phyloP scores from a whole-genome alignment of 306 rosid species.

The Citrullus amarus region DNA sequence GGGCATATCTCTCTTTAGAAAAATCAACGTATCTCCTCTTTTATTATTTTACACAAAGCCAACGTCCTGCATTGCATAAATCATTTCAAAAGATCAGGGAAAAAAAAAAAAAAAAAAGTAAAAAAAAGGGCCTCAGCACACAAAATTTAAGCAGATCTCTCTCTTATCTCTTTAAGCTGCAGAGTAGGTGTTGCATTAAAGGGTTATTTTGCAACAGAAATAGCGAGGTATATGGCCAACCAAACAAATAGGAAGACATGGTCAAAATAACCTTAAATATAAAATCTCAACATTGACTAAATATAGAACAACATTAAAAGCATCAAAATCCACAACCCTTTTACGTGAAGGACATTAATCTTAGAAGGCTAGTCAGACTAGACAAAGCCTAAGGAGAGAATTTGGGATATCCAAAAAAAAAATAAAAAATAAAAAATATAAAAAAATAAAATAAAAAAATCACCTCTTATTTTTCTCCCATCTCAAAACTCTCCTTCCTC shows the following conservation, averaged over 20 bases:
- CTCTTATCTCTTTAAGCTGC: background rate
- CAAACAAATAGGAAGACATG: slow-evolving; percentile 5
- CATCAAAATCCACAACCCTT: background rate
- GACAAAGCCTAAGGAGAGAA: background rate
- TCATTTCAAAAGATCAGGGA: no score
- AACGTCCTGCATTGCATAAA: no score
- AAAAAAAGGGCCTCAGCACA: no score
- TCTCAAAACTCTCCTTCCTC: background rate
- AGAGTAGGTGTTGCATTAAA: background rate
- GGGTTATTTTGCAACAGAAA: background rate
- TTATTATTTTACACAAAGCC: no score
- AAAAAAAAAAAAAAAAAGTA: no score
- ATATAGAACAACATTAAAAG: background rate
- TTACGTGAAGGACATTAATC: background rate
- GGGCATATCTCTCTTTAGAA: no score
- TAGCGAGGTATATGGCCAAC: background rate
- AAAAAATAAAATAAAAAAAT: background rate
- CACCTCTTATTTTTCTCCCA: background rate
- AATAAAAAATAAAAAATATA: background rate
- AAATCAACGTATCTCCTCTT: no score
- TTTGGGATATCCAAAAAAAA: background rate
- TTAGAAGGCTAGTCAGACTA: background rate
- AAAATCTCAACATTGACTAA: background rate
- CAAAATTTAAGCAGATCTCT: background rate
- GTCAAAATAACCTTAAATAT: background rate